Conservation (phyloP, 805 yeast genomes). For the Barnettozyma populi region DNA sequence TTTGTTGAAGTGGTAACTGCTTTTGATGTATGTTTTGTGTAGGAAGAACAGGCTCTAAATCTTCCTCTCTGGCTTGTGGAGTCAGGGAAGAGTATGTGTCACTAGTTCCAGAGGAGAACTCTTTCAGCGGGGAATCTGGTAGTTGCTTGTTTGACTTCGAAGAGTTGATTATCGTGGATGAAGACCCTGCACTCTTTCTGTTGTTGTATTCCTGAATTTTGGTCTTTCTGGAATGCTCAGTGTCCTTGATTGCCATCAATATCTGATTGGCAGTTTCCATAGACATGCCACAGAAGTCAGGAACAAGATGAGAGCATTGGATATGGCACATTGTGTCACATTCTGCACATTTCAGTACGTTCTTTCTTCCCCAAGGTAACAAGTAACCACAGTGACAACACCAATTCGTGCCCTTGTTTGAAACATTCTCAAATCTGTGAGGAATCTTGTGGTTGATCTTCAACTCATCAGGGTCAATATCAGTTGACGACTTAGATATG, state of each 20-base stretch:
- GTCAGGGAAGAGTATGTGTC: background rate
- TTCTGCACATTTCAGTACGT: conserved; percentile 85
- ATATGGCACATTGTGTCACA: conserved; percentile 96
- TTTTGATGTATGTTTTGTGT: conserved; percentile 14
- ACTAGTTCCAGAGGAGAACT: background rate
- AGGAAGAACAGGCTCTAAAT: conserved; percentile 9
- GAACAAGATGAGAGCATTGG: conserved; percentile 88
- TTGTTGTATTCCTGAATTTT: conserved; percentile 14
- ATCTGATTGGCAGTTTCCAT: conserved; percentile 95
- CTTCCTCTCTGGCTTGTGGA: background rate
- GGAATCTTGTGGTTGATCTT: conserved; percentile 94
- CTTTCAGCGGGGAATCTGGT: conserved; percentile 1
- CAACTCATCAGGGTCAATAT: conserved; percentile 64
- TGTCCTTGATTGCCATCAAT: conserved; percentile 72
- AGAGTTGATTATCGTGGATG: conserved; percentile 10
- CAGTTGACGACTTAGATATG: conserved; percentile 70
- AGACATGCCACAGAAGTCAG: conserved; percentile 98
- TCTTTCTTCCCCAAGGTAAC: conserved; percentile 90
- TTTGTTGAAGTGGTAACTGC: conserved; percentile 11
- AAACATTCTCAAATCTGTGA: conserved; percentile 88
- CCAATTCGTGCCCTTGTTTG: conserved; percentile 97
- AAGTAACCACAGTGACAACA: conserved; percentile 99
- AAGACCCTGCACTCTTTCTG: conserved; percentile 10
- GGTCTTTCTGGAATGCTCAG: conserved; percentile 40
- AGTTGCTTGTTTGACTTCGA: conserved; percentile 1